Conservation (phyloP, 306 rosid genomes). For the Rosa persica region DNA sequence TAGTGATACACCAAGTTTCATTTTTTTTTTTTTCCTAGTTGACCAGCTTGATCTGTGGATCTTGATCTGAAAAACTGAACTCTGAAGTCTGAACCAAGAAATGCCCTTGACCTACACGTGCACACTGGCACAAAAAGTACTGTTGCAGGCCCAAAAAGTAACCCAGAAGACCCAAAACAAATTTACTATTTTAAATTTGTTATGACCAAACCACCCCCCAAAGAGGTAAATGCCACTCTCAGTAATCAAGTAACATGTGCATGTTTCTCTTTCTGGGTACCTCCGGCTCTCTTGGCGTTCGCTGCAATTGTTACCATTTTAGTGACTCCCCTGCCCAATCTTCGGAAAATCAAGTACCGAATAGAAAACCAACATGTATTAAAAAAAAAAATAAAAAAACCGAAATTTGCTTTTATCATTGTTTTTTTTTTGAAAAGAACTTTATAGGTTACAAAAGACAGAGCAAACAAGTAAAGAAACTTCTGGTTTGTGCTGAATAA, state of each 20-base stretch:
- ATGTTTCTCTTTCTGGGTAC: slow-evolving; percentile 3
- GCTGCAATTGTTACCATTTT: neutral
- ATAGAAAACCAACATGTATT: too few relatives aligned
- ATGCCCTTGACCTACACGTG: neutral
- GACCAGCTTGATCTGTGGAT: neutral
- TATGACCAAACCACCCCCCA: neutral
- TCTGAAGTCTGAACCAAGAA: neutral
- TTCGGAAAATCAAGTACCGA: neutral
- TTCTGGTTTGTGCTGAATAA: too few relatives aligned
- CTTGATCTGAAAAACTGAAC: neutral
- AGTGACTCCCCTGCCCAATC: neutral
- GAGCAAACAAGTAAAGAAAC: neutral
- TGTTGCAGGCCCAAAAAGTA: neutral
- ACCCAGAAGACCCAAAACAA: neutral
- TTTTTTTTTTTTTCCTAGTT: neutral
- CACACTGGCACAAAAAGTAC: neutral
- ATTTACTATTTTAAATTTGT: neutral
- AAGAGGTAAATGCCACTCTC: neutral
- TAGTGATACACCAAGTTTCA: neutral
- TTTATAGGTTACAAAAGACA: too few relatives aligned
- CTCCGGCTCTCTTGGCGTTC: neutral
- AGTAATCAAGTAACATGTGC: neutral
- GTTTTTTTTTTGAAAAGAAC: too few relatives aligned
- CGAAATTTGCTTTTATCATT: too few relatives aligned
- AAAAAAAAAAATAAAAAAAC: too few relatives aligned